Evolutionary conservation across 1,284 basidiomycete genomes (phyloP).

Genomic region (Ceraceosorus guamensis): DNA sequence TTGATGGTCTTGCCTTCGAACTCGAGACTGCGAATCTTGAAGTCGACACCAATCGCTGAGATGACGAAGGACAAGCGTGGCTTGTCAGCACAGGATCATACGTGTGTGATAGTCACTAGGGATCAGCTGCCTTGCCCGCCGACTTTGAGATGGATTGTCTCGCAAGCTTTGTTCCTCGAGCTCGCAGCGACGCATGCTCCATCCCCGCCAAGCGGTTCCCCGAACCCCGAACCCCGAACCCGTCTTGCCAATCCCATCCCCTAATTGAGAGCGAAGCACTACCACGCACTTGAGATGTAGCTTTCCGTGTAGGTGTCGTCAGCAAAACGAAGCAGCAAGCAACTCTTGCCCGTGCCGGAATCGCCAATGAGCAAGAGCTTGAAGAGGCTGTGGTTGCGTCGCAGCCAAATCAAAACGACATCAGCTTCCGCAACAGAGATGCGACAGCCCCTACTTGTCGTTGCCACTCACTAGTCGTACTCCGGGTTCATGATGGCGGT

Average conservation of each 20-base stretch:
- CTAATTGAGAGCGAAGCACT: background rate
- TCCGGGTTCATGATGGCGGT: background rate
- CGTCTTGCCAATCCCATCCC: background rate
- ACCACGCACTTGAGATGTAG: slow-evolving; percentile 51
- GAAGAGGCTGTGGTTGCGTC: background rate
- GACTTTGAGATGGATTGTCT: background rate
- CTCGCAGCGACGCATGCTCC: too few species aligned
- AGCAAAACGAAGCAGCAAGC: slow-evolving; percentile 51
- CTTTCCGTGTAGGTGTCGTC: slow-evolving; percentile 53
- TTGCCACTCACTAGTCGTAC: background rate
- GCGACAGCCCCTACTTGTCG: background rate
- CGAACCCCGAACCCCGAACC: background rate
- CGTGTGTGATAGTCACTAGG: too few species aligned
- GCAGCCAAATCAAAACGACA: background rate
- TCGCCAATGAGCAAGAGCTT: slow-evolving; percentile 63
- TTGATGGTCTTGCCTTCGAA: slow-evolving; percentile 99
- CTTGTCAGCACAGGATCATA: background rate
- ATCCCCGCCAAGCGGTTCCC: too few species aligned
- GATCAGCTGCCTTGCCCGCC: background rate
- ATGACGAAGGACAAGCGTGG: background rate
- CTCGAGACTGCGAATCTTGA: slow-evolving; percentile 99
- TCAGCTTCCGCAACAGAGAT: background rate
- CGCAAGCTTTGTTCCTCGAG: background rate
- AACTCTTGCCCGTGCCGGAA: slow-evolving; percentile 88
- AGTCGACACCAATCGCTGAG: slow-evolving; percentile 61